Evolutionary conservation across 768 basidiomycete genomes (phyloP).

Genomic region (Chlorophyllum brunneum): DNA sequence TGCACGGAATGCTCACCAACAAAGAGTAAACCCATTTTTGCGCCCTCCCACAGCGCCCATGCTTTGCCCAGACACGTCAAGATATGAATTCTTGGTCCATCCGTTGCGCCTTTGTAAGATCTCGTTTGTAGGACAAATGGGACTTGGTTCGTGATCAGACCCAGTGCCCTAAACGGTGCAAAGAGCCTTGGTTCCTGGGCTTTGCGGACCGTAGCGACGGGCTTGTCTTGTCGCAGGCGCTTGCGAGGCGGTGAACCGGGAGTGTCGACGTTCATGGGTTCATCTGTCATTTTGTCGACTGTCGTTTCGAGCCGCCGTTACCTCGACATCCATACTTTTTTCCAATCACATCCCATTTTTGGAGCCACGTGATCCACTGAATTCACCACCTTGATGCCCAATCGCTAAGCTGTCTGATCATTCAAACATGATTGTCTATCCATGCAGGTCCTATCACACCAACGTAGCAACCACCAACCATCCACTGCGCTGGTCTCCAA

Average conservation of each 20-base stretch:
- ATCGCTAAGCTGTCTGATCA: background rate
- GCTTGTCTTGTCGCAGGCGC: conserved; percentile 36
- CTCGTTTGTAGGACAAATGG: conserved; percentile 87
- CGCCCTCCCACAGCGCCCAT: conserved; percentile 97
- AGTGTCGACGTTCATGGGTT: conserved; percentile 10
- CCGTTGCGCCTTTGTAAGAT: conserved; percentile 78
- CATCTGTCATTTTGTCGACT: conserved; percentile 1
- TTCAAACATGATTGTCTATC: background rate
- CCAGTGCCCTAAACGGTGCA: conserved; percentile 94
- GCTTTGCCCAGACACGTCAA: conserved; percentile 83
- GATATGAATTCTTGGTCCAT: conserved; percentile 79
- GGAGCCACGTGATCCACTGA: background rate
- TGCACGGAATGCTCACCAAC: conserved; percentile 66
- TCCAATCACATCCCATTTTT: background rate
- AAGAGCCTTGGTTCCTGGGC: conserved; percentile 57
- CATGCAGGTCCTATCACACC: background rate
- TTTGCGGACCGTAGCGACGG: conserved; percentile 17
- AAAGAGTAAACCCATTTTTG: conserved; percentile 88
- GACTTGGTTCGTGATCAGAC: conserved; percentile 86
- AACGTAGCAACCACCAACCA: background rate
- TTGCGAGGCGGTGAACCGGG: conserved; percentile 46
- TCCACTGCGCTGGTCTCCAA: background rate
- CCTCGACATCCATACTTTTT: background rate
- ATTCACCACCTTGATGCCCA: background rate
- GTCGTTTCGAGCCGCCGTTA: too few relatives aligned